Percentiles rank a stretch among this genome's conserved stretches.
phyloP scores from a whole-genome alignment of 2,329 filamentous ascomycete genomes.

The Neopestalotiopsis clavispora region DNA sequence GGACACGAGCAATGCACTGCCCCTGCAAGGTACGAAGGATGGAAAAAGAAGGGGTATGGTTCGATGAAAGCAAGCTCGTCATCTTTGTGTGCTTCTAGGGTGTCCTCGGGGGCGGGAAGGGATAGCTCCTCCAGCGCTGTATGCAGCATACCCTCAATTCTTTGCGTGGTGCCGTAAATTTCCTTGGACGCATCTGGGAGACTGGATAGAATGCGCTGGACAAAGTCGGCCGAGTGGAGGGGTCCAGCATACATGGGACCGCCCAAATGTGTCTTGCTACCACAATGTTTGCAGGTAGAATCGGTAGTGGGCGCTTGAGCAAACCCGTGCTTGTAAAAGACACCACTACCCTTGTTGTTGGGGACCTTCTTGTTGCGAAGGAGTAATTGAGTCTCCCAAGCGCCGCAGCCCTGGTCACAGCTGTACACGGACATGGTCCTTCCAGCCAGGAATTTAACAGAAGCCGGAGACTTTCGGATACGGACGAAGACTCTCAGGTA shows the following conservation, averaged over 20 bases:
- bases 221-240: constrained; percentile 83
- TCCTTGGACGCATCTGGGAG: constrained; percentile 70
- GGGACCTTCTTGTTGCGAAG: constrained; percentile 69
- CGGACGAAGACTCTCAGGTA: constrained; percentile 90
- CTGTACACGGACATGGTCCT: constrained; percentile 94
- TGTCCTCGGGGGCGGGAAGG: constrained; percentile 36
- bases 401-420: constrained; percentile 89
- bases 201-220: constrained; percentile 76
- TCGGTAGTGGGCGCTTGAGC: constrained; percentile 72
- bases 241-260: constrained; percentile 96
- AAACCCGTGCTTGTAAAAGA: constrained; percentile 80
- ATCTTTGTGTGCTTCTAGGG: constrained; percentile 31
- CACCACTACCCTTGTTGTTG: constrained; percentile 72
- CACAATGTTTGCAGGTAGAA: constrained; percentile 80
- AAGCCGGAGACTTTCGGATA: constrained; percentile 77
- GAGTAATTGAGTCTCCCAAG: constrained; percentile 84
- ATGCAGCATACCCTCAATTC: constrained; percentile 90
- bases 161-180: constrained; percentile 78
- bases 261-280: constrained; percentile 81
- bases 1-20: constrained; percentile 81
- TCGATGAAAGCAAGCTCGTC: constrained; percentile 70
- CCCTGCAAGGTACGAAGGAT: constrained; percentile 75
- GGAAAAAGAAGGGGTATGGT: constrained; percentile 84
- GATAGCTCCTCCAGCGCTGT: constrained; percentile 80
- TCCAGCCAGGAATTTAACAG: constrained; percentile 88